Evolutionary conservation across 2,329 filamentous ascomycete genomes (phyloP).

Genomic region (Lojkania enalia): DNA sequence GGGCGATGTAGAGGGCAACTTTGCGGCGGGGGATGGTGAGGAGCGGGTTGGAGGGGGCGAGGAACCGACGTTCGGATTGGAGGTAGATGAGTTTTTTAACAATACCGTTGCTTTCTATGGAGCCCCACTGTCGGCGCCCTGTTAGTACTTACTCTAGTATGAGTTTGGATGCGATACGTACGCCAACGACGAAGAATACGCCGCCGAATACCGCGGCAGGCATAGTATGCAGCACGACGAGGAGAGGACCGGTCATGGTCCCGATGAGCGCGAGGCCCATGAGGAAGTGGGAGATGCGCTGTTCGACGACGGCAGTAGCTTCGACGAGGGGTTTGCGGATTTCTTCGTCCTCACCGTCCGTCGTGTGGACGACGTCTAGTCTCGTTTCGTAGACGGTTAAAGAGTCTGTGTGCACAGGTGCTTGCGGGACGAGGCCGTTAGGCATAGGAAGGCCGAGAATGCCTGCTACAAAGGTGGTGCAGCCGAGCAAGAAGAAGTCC

Average conservation of each 20-base stretch:
- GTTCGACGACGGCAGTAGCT: constrained; percentile 55
- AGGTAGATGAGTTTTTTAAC: constrained; percentile 54
- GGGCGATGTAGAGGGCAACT: constrained; percentile 53
- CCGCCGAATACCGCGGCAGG: constrained; percentile 56
- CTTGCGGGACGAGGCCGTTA: constrained; percentile 59
- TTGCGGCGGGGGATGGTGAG: constrained; percentile 48
- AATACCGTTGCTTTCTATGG: constrained; percentile 35
- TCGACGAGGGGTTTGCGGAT: constrained; percentile 50
- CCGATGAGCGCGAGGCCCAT: constrained; percentile 59
- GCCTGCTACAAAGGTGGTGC: constrained; percentile 56
- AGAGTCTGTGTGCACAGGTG: constrained; percentile 60
- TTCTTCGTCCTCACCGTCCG: constrained; percentile 45
- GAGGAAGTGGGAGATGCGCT: constrained; percentile 57
- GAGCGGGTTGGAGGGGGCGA: constrained; percentile 52
- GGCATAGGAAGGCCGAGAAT: constrained; percentile 58
- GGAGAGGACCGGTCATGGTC: constrained; percentile 58
- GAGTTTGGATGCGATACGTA: constrained; percentile 23
- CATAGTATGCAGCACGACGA: constrained; percentile 56
- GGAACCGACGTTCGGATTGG: constrained; percentile 51
- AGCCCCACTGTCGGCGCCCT: constrained; percentile 51
- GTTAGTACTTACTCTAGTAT: constrained; percentile 4
- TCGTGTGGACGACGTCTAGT: constrained; percentile 44
- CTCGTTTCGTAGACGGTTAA: constrained; percentile 46
- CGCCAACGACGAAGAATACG: constrained; percentile 60
- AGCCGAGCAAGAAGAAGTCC: constrained; percentile 61